Evolutionary conservation across 148 eudicot genomes (phyloP), one percentile per base, ranked within the genome.

Genomic region (Talinum fruticosum): DNA sequence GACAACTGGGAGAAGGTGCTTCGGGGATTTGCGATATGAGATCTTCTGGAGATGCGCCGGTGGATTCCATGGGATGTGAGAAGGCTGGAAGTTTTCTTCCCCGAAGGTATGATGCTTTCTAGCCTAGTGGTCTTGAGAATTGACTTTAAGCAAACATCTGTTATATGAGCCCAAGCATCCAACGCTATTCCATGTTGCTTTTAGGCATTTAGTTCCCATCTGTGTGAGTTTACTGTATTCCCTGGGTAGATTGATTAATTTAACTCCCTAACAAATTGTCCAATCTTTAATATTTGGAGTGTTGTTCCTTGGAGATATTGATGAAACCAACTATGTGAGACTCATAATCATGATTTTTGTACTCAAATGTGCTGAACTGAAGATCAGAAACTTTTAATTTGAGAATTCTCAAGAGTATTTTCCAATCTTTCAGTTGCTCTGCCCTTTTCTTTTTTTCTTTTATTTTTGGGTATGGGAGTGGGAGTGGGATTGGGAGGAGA

Each of bases 11-110:
- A 83, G 79, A 87, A 84, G 72, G 88, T 94, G 79, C 93, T 90
- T 83, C 88, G 83, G 97, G 90, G 35, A 91, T 94, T 79, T 90
- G 91, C 32, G 68, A 79, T 78, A 94, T 94, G 98, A 87, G 97
- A 81, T 89, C 97, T 62, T 86, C 88, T 38, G 93, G 92, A 86
- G 87, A 85, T 89, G 98, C 98, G 62, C 98, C 97, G 12, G 98
- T 94, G 54, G 98, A 94, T 77, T 84, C 88, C 51, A 90, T 92
- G 92, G 98, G 93, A 32, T 92, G 94, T 82, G 98, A 94, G 82
- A 92, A 89, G 80, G 98, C 94, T 74, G 98, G 94, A 10, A 81
- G 65, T 75, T 90, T 88, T 71, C 94, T 91, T 83, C 93, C 94
- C 91, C 97, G 10, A 92, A 94, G 97, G 97, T 91, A 75, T 74